Conservation (phyloP, 2,329 filamentous ascomycete genomes). For the Aureobasidium vineae region DNA sequence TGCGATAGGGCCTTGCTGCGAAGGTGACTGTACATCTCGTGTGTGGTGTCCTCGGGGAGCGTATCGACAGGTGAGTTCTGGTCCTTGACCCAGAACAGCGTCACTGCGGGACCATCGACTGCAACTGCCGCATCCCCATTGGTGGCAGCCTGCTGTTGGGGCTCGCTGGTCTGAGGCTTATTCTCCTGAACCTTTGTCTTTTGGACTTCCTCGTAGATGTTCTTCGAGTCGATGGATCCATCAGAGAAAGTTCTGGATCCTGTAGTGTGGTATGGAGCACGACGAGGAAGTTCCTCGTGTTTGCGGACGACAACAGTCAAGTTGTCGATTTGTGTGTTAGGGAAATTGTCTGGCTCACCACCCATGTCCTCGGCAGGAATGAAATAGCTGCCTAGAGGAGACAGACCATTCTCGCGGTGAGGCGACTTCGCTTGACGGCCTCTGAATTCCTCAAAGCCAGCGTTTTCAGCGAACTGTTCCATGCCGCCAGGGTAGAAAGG, state of each 20-base stretch:
- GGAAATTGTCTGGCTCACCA: slow-evolving; percentile 48
- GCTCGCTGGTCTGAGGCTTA: slow-evolving; percentile 41
- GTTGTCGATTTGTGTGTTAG: slow-evolving; percentile 53
- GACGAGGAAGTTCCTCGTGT: slow-evolving; percentile 30
- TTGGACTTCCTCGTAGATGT: slow-evolving; percentile 50
- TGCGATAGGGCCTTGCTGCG: slow-evolving; percentile 52
- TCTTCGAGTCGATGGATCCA: slow-evolving; percentile 55
- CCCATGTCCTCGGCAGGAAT: slow-evolving; percentile 30
- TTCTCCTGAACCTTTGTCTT: slow-evolving; percentile 43
- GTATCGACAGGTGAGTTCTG: slow-evolving; percentile 45
- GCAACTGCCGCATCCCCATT: slow-evolving; percentile 31
- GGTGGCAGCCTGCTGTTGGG: slow-evolving; percentile 32
- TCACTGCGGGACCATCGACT: slow-evolving; percentile 27
- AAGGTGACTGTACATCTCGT: slow-evolving; percentile 52
- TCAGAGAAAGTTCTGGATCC: slow-evolving; percentile 55
- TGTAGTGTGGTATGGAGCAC: slow-evolving; percentile 42
- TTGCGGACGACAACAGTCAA: slow-evolving; percentile 55
- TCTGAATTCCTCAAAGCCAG: slow-evolving; percentile 27
- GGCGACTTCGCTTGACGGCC: slow-evolving; percentile 35
- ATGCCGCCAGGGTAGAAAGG: slow-evolving; percentile 29
- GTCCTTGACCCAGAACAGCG: slow-evolving; percentile 53
- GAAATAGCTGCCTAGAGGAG: slow-evolving; percentile 29
- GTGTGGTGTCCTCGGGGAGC: slow-evolving; percentile 46
- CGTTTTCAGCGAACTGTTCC: slow-evolving; percentile 27
- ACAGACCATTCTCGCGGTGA: slow-evolving; percentile 32